Percentiles rank a stretch among this genome's conserved stretches.
Conservation (phyloP, 306 rosid species). For the Lablab purpureus region DNA sequence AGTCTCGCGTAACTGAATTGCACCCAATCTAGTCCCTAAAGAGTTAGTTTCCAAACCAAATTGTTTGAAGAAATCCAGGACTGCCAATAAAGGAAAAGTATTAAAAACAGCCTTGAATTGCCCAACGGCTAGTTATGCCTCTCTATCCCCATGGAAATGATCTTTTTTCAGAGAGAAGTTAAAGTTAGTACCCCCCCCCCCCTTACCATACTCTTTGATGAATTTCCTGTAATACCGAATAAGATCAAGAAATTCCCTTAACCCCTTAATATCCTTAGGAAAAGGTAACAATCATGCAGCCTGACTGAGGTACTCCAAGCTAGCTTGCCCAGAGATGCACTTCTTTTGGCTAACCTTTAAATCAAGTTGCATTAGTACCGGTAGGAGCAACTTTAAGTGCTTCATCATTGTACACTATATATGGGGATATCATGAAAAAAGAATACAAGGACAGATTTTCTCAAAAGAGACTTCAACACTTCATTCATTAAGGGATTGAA, state of each 20-base stretch:
- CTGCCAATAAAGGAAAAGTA: not conserved
- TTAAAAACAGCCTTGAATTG: not conserved
- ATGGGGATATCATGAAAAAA: not conserved
- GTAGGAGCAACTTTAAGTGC: not conserved
- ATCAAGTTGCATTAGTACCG: not conserved
- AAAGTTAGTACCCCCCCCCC: not conserved
- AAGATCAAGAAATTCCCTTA: not conserved
- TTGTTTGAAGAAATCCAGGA: not conserved
- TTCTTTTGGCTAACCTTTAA: not conserved
- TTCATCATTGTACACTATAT: not conserved
- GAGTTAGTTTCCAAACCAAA: not conserved
- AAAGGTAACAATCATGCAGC: not conserved
- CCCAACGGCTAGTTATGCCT: not conserved
- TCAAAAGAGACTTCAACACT: not conserved
- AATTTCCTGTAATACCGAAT: not conserved
- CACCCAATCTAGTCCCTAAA: not conserved
- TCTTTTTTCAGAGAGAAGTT: not conserved
- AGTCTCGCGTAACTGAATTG: not conserved
- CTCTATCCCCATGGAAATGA: not conserved
- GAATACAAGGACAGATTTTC: not conserved
- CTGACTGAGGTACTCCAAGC: not conserved
- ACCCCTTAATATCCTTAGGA: not conserved
- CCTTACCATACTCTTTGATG: not conserved
- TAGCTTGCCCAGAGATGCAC: not conserved
- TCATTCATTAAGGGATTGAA: not conserved